Conservation (phyloP, 202 grass and related monocot species). For the Dendrocalamus latiflorus region DNA sequence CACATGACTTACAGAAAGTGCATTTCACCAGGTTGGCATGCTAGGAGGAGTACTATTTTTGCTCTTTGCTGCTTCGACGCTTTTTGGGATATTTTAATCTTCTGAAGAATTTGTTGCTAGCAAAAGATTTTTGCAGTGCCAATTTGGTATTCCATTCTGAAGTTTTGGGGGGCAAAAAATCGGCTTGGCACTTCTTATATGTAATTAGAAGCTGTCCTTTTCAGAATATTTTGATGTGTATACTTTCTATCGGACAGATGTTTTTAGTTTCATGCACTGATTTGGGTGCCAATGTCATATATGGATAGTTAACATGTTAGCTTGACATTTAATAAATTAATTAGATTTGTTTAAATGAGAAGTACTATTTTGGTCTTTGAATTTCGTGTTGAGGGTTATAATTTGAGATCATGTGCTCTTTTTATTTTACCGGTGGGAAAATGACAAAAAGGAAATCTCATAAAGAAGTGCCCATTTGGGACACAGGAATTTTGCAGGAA, state of each 20-base stretch:
- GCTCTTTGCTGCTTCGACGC: slow-evolving; percentile 63
- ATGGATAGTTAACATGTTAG: not conserved
- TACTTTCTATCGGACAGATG: not conserved
- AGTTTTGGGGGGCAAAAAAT: not conserved
- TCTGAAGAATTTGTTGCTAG: not conserved
- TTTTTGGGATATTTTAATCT: slow-evolving; percentile 76
- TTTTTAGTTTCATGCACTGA: not conserved
- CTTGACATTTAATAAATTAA: not conserved
- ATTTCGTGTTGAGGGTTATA: not conserved
- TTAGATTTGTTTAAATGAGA: not conserved
- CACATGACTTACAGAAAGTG: not conserved
- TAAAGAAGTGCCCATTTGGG: not conserved
- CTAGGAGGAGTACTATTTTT: slow-evolving; percentile 79
- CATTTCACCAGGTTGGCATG: slow-evolving; percentile 62
- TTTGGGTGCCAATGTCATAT: not conserved
- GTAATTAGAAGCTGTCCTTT: not conserved
- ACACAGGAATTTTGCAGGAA: no score
- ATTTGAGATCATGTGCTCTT: no score
- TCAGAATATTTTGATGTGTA: slow-evolving; percentile 15
- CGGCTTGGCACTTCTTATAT: not conserved
- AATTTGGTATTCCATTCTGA: not conserved
- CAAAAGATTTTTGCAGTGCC: not conserved
- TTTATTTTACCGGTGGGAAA: not conserved
- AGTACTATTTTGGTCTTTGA: not conserved
- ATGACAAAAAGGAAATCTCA: not conserved